Conservation (phyloP, 2,329 filamentous ascomycete genomes). For the Pseudocercospora pini-densiflorae region DNA sequence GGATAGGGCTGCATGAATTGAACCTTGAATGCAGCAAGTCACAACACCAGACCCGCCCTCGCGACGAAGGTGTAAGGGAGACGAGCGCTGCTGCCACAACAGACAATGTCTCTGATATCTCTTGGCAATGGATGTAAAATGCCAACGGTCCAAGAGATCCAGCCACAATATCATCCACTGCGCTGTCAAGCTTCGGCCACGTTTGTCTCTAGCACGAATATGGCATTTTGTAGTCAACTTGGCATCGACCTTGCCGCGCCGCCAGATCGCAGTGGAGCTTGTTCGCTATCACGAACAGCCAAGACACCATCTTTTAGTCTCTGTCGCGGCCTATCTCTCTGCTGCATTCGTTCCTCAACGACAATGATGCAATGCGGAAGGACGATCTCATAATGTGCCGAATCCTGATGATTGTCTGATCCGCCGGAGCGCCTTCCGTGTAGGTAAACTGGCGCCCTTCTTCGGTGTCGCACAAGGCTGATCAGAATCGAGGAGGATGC, state of each 20-base stretch:
- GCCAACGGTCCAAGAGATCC: too few relatives aligned
- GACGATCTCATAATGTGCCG: background rate
- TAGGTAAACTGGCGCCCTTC: background rate
- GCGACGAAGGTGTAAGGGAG: too few relatives aligned
- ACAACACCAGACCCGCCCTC: background rate
- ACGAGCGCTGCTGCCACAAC: background rate
- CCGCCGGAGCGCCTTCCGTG: background rate
- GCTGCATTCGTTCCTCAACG: constrained; percentile 3
- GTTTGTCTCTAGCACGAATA: background rate
- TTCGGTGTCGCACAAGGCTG: constrained; percentile 5
- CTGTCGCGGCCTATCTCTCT: background rate
- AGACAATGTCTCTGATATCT: background rate
- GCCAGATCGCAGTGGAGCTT: background rate
- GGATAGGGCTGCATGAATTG: background rate
- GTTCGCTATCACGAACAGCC: background rate
- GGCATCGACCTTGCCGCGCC: background rate
- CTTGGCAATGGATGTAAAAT: background rate
- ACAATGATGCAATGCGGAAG: background rate
- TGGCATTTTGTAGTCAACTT: background rate
- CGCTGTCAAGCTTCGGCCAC: background rate
- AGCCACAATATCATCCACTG: background rate
- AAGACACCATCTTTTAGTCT: background rate
- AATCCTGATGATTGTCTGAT: background rate
- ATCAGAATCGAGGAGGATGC: background rate
- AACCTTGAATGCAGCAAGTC: background rate